Evolutionary conservation across 129 eudicot genomes (phyloP), one percentile per base, ranked within the genome.

Genomic region (Escallonia rubra): DNA sequence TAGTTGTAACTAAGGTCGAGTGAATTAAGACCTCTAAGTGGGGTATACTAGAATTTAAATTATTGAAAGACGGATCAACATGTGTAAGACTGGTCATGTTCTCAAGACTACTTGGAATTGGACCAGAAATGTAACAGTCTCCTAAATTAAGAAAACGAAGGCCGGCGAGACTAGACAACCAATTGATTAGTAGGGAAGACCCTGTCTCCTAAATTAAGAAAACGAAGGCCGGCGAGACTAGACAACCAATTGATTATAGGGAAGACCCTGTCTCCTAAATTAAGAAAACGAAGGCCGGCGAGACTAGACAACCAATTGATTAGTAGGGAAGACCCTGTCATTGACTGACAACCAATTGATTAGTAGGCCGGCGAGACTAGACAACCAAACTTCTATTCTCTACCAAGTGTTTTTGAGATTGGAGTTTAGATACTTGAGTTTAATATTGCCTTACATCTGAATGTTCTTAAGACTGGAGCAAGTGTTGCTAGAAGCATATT

Each of bases 21-120:
- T 8, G 0, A 8, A 14, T 45, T 42, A 7, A 75, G 79, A 42
- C 10, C 15, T 4, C 43, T 57, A 15, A 57, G 41, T 74, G 55
- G 6, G 86, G 83, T 7, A 80, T 58, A 1, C 64, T 49, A n/a
- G 80, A 78, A 58, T 74, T 70, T 14, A 84, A 54, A 65, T 4
- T 2, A 68, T 81, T 81, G 7, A 23, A 44, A 3, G 74, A 53
- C 34, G 73, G 67, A 47, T 77, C 16, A 54, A 76, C 39, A 39
- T 52, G 44, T 68, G 61, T 71, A 44, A 82, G 65, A 38, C 48
- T 68, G 52, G 63, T 72, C 65, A 71, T 59, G 68, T 75, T 83
- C 66, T 23, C 34, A 43, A 69, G 69, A 63, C 55, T 67, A 43
- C 7, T 56, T 43, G 77, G 81, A 41, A 82, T 70, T 23, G 83